Percentiles rank a stretch among this genome's conserved stretches.
These are phyloP conservation scores for Grigorovia yakushimaensis DNA, from an alignment of 805 yeast genomes.

Conservation along the genomic window DNA sequence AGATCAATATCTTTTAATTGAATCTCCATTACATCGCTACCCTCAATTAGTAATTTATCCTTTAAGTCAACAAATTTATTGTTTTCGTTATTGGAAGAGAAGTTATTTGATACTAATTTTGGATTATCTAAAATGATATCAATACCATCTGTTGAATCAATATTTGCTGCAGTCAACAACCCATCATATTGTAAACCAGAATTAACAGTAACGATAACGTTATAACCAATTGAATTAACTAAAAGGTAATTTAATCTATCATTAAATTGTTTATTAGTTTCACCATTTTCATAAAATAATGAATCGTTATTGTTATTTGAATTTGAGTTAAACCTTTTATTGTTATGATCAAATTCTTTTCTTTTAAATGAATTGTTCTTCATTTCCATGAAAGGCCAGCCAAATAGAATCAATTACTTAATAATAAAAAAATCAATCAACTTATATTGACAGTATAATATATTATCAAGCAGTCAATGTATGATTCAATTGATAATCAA, in stretches of 20 bases:
- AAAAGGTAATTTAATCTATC: constrained; percentile 49
- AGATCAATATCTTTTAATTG: constrained; percentile 31
- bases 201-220: constrained; percentile 47
- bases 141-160: constrained; percentile 36
- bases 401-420: not conserved
- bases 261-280: constrained; percentile 32
- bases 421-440: not conserved
- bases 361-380: constrained; percentile 5
- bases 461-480: no score
- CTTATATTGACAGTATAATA: no score
- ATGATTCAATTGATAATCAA: not conserved
- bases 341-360: constrained; percentile 3
- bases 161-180: constrained; percentile 40
- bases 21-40: constrained; percentile 32
- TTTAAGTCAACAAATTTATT: constrained; percentile 18
- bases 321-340: not conserved
- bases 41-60: constrained; percentile 22
- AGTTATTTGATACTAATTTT: constrained; percentile 10
- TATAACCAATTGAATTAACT: constrained; percentile 50
- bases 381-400: not conserved
- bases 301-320: constrained; percentile 1
- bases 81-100: constrained; percentile 18
- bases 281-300: constrained; percentile 20
- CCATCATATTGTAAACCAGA: constrained; percentile 57
- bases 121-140: constrained; percentile 51